phyloP scores from a whole-genome alignment of 2,329 filamentous ascomycete species.

The Calonectria hawksworthii region DNA sequence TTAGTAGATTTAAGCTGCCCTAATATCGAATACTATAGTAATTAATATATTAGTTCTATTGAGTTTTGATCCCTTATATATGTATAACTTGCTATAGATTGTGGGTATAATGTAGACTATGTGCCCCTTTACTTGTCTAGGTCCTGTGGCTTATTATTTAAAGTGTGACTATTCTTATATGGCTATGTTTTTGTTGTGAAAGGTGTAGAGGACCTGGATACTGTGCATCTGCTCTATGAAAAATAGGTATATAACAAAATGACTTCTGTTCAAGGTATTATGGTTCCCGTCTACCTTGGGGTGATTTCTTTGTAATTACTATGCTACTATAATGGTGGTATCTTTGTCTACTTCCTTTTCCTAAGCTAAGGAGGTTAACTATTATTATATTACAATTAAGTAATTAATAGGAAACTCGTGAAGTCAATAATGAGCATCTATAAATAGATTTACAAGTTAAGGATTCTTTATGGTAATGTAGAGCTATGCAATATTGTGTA shows the following conservation, averaged over 20 bases:
- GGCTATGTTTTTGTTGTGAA: constrained; percentile 58
- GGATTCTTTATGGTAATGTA: too few relatives aligned
- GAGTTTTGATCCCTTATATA: constrained; percentile 47
- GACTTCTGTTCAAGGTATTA: too few relatives aligned
- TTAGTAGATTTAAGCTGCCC: constrained; percentile 46
- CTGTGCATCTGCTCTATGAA: constrained; percentile 45
- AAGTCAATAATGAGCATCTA: too few relatives aligned
- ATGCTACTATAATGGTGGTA: too few relatives aligned
- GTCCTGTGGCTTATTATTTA: constrained; percentile 52
- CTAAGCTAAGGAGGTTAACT: too few relatives aligned
- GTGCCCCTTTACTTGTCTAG: constrained; percentile 49
- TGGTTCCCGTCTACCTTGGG: too few relatives aligned
- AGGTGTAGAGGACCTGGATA: constrained; percentile 48
- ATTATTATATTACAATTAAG: too few relatives aligned
- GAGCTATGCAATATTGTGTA: too few relatives aligned
- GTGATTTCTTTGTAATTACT: too few relatives aligned
- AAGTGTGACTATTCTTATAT: constrained; percentile 51
- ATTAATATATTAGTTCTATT: constrained; percentile 39
- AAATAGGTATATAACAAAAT: constrained; percentile 46
- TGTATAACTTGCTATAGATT: constrained; percentile 49
- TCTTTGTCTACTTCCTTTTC: too few relatives aligned
- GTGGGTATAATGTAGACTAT: constrained; percentile 48
- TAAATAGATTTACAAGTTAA: too few relatives aligned
- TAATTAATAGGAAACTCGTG: too few relatives aligned
- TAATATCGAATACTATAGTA: constrained; percentile 36